Evolutionary conservation across 1,284 basidiomycete species (phyloP).

Genomic region (Pseudozyma hubeiensis): DNA sequence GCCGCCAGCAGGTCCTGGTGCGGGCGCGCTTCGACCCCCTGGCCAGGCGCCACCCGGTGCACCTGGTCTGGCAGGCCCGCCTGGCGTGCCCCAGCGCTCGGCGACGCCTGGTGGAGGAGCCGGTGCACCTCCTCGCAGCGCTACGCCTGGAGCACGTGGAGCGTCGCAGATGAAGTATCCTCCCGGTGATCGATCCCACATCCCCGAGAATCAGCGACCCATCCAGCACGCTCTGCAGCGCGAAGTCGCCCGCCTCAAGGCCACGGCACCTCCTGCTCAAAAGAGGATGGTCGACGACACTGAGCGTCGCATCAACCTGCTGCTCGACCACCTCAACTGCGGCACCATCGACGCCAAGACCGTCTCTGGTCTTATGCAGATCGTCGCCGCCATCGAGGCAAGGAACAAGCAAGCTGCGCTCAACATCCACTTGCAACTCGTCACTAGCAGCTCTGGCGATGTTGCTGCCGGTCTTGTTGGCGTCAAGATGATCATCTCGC

Average conservation of each 20-base stretch:
- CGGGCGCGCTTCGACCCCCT: conserved; percentile 41
- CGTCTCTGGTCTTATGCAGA: conserved; percentile 63
- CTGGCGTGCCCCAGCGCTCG: conserved; percentile 68
- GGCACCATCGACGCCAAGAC: conserved; percentile 75
- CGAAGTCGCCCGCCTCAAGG: conserved; percentile 53
- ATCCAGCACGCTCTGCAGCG: conserved; percentile 73
- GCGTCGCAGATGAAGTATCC: conserved; percentile 79
- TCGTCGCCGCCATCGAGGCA: conserved; percentile 64
- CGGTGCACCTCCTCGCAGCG: conserved; percentile 59
- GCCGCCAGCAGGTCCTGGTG: conserved; percentile 24
- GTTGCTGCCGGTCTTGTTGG: conserved; percentile 60
- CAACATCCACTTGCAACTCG: conserved; percentile 61
- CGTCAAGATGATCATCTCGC: conserved; percentile 65
- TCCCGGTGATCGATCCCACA: conserved; percentile 91
- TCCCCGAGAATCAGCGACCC: conserved; percentile 78
- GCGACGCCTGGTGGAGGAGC: conserved; percentile 68
- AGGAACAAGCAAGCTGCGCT: conserved; percentile 64
- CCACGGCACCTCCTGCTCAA: conserved; percentile 76
- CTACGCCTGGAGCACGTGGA: conserved; percentile 50
- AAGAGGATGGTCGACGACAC: conserved; percentile 88
- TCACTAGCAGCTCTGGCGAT: conserved; percentile 62
- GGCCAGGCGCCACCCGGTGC: conserved; percentile 31
- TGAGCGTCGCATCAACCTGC: conserved; percentile 83
- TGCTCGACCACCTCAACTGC: conserved; percentile 92
- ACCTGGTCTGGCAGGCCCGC: conserved; percentile 49